Evolutionary conservation across 176 grass and related monocot species (phyloP), one percentile per base, ranked within the genome.

Genomic region (Bromus sterilis): DNA sequence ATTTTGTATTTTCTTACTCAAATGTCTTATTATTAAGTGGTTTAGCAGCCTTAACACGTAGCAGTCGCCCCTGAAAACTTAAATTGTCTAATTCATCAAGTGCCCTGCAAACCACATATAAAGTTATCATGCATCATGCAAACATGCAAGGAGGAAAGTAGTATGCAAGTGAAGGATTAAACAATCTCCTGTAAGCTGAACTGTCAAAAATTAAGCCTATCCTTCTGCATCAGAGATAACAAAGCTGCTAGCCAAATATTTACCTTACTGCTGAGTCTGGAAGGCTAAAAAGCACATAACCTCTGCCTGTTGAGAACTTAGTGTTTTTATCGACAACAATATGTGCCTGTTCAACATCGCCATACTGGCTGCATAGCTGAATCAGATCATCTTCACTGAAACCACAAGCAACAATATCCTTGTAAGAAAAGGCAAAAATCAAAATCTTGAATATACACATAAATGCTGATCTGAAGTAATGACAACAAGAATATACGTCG

Each of bases 31-130:
- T 86, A 70, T 88, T 91, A 82, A 91, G 82, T 57, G 92, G 92
- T 66, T 93, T 98, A 63, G 95, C 95, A 82, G 92, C 91, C 79
- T 91, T 86, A 61, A 98, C 84, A 82, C 82, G 88, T 74, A 98
- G 82, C 1, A 98, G 70, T 80, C 90, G 86, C 15, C 95, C 95
- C 82, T 98, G 95, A 77, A 98, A 98, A 78, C 87, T 98, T 76
- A 93, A 98, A 56, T 95, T 98, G 78, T 95, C 92, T 65, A 98
- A 84, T 89, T 98, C 94, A 86, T 92, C 90, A 53, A 98, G 76
- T 84, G 95, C 92, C 84, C 95, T 95, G 69, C 61, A 78, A 85
- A 65, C 12, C 21, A 63, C 14, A 58, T 66, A 83, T 62, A 3
- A 55, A 71, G 24, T 4, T 46, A 15, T 41, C 56, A 46, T 30